Evolutionary conservation across 225 moss, liverwort and hornwort species (phyloP).

Genomic region (Sphagnum contortum): DNA sequence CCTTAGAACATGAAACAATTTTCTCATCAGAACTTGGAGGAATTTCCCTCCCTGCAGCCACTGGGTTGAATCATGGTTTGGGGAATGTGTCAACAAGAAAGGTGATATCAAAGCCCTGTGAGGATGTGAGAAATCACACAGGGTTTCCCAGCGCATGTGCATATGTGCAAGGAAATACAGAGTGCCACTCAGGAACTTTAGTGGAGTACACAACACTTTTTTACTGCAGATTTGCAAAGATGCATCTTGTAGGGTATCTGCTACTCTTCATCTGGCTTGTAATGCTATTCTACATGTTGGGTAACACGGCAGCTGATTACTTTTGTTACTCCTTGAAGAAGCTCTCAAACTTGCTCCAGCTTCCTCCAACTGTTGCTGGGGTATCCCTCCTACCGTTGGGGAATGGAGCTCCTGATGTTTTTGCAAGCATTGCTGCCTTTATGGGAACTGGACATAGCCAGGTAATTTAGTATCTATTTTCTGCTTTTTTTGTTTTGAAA

Average conservation of each 20-base stretch:
- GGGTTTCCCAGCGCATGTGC: constrained; percentile 49
- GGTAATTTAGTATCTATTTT: constrained; percentile 10
- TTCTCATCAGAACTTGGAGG: too few relatives aligned
- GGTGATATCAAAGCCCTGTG: constrained; percentile 34
- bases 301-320: constrained; percentile 64
- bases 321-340: constrained; percentile 57
- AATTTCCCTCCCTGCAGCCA: background rate
- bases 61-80: constrained; percentile 1
- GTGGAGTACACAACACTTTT: constrained; percentile 38
- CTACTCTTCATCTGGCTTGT: constrained; percentile 34
- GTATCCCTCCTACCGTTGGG: constrained; percentile 61
- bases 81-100: background rate
- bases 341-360: constrained; percentile 34
- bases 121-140: constrained; percentile 35
- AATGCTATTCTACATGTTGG: constrained; percentile 56
- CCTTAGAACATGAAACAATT: constrained; percentile 4
- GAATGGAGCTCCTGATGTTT: constrained; percentile 64
- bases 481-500: too few relatives aligned
- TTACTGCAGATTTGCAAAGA: constrained; percentile 39
- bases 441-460: constrained; percentile 50
- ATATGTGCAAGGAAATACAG: constrained; percentile 46
- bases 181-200: constrained; percentile 49
- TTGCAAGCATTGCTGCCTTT: constrained; percentile 57
- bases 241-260: constrained; percentile 21
- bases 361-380: constrained; percentile 61